A percentile compares a stretch with the other conserved stretches of the same genome.
These are phyloP conservation scores for Saccharomycopsis synnaedendra DNA, from an alignment of 805 yeast species.

Conservation along the genomic window DNA sequence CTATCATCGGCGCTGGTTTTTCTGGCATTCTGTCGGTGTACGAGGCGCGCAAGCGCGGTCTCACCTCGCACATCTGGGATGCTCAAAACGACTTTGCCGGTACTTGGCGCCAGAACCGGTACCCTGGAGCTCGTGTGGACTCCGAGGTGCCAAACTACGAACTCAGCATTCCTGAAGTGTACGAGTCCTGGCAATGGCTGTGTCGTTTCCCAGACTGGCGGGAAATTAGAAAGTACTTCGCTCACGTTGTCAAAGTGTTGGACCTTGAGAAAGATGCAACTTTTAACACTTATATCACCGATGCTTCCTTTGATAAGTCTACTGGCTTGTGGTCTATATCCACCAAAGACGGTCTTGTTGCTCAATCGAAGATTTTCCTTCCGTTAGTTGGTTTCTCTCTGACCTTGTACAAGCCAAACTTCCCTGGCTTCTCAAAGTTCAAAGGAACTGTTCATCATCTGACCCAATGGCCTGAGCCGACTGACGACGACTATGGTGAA, in stretches of 20 bases:
- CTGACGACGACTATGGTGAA: slow-evolving; percentile 10
- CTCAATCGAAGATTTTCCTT: slow-evolving; percentile 13
- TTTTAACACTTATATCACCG: slow-evolving; percentile 18
- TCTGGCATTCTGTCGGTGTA: slow-evolving; percentile 15
- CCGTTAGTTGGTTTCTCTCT: slow-evolving; percentile 20
- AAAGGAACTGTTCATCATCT: slow-evolving; percentile 17
- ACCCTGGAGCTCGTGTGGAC: slow-evolving; percentile 23
- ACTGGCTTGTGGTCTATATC: slow-evolving; percentile 19
- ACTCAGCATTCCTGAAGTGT: slow-evolving; percentile 20
- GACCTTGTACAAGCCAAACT: slow-evolving; percentile 19
- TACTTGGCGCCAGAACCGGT: slow-evolving; percentile 17
- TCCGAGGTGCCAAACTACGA: slow-evolving; percentile 21
- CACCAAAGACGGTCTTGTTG: slow-evolving; percentile 15
- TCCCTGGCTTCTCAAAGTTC: slow-evolving; percentile 16
- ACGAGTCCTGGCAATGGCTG: slow-evolving; percentile 20
- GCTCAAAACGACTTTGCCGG: slow-evolving; percentile 16
- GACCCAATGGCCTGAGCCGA: slow-evolving; percentile 16
- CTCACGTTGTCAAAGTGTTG: slow-evolving; percentile 20
- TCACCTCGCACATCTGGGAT: slow-evolving; percentile 15
- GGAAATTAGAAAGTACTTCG: slow-evolving; percentile 21
- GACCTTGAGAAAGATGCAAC: slow-evolving; percentile 19
- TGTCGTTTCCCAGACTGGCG: slow-evolving; percentile 20
- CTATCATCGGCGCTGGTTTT: slow-evolving; percentile 18
- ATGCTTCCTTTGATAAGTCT: slow-evolving; percentile 18
- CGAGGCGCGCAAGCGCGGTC: slow-evolving; percentile 16